Base-by-base conservation (phyloP, 768 basidiomycete species). In the Podaxis sp. region DNA sequence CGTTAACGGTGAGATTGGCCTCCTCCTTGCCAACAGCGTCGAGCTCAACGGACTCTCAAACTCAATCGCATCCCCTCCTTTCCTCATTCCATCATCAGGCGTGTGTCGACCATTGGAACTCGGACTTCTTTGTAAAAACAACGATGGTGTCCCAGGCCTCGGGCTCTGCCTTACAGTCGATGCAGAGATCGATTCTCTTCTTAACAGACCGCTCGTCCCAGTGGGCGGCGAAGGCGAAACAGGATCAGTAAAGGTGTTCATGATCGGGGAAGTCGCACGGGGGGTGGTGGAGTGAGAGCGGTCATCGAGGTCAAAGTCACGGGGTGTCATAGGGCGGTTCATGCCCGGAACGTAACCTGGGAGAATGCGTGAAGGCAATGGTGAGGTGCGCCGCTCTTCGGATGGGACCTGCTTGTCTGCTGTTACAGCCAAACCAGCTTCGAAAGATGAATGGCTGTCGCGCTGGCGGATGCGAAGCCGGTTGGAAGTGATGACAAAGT, bases 301-400 rank as follows among this genome's bases (percentile, higher is more conserved):
- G 68, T 85, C 84, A 63, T 92, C 90, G 30, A 81, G 71, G 53
- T 93, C 93, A 36, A 83, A 76, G 66, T 92, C 89, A 61, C 86
- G 87, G n/a, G 93, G 93, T 5, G 93, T 94, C 89, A 94, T 93
- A 17, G 93, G 93, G 46, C 93, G 80, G 22, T 90, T 90, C 93
- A 95, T 95, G 11, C 93, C 93, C 24, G 93, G 93, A 61, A 93
- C 87, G 74, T 95, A 95, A 13, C 93, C 93, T 59, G 93, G 92
- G 22, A 92, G 70, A 2, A 79, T 84, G 49, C 84, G 83, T 52
- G 85, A 78, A 28, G 87, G 87, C 24, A 87, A 77, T 48, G 89
- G 88, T 2, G 87, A 88, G 54, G 83, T 73, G n/a, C 80, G 82
- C 44, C 77, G 82, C 53, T 79, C 77, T 22, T 84, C 84, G 40